Base-by-base conservation (phyloP, 179 eudicot genomes). In the Silene noctiflora region DNA sequence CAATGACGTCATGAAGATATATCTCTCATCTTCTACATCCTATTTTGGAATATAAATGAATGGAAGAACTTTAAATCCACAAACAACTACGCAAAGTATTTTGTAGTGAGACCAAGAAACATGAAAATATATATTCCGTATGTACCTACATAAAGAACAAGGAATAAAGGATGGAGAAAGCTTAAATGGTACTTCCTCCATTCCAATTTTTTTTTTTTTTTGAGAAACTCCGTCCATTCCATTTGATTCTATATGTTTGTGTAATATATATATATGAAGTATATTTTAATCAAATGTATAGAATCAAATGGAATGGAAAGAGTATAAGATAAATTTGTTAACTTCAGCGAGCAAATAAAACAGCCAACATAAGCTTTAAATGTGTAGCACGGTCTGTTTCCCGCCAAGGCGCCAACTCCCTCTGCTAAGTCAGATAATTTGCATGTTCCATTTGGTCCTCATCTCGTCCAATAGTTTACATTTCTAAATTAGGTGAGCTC, bases 21-120 rank as follows among this genome's bases (percentile, higher is more conserved):
- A 90, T 80, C 84, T 91, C 85, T 92, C 96, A 75, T 92, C 98
- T 78, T 94, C 98, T 35, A 77, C 85, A 83, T 81, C 96, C 98
- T 94, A 90, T 74, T 79, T 69, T 51, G 59, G 53, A 60, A 74
- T n/a, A 69, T 29, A 55, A 58, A 72, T 7, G 73, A 19, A 55
- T 1, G 61, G 19, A 71, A 71, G 7, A 44, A 42, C 33, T 79
- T 76, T 62, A 67, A 56, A 55, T 72, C 51, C 46, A 86, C 35
- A 27, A 51, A 72, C 16, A 72, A 71, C n/a, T 73, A 21, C 21
- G 67, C 55, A 60, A 17, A 11, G 19, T 27, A 31, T 65, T n/a
- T 21, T 2, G 61, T 13, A 12, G 31, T 69, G 19, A 13, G 13
- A 25, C 6, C 1, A 24, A 53, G 22, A 71, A 7, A 25, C 29